A percentile compares a stretch with the other conserved stretches of the same genome.
Evolutionary conservation across 1,139 yeast genomes (phyloP).

Genomic region (Yamadazyma taylorii): DNA sequence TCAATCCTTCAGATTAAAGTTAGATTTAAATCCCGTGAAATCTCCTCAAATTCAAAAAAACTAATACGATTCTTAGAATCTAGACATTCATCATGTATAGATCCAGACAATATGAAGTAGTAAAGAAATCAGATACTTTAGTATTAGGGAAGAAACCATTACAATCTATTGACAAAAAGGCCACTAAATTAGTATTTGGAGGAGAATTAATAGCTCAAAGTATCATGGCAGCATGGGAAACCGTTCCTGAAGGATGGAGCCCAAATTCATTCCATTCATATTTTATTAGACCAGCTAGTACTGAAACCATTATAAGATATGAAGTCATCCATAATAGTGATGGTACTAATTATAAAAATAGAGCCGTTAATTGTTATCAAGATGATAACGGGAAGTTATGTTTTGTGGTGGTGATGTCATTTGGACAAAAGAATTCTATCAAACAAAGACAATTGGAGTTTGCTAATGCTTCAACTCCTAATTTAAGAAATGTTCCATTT

Average conservation of each 20-base stretch:
- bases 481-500: slow-evolving; percentile 26
- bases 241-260: slow-evolving; percentile 22
- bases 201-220: slow-evolving; percentile 46
- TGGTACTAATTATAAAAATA: slow-evolving; percentile 37
- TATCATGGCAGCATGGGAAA: slow-evolving; percentile 35
- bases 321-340: slow-evolving; percentile 33
- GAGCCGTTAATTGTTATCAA: slow-evolving; percentile 38
- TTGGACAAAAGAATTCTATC: slow-evolving; percentile 30
- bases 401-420: slow-evolving; percentile 35
- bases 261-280: slow-evolving; percentile 44
- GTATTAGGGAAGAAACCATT: slow-evolving; percentile 36
- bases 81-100: slow-evolving; percentile 13
- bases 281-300: slow-evolving; percentile 40
- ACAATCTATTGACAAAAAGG: slow-evolving; percentile 26
- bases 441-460: slow-evolving; percentile 17
- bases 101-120: slow-evolving; percentile 20
- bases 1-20: too few species aligned
- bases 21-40: slow-evolving; percentile 2
- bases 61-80: neutral
- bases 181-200: slow-evolving; percentile 31
- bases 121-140: slow-evolving; percentile 12
- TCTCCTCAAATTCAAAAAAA: neutral
- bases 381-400: slow-evolving; percentile 30
- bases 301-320: slow-evolving; percentile 33
- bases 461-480: slow-evolving; percentile 6